Conservation (phyloP, 108 stramenopile species). For the Nitzschia putrida region DNA sequence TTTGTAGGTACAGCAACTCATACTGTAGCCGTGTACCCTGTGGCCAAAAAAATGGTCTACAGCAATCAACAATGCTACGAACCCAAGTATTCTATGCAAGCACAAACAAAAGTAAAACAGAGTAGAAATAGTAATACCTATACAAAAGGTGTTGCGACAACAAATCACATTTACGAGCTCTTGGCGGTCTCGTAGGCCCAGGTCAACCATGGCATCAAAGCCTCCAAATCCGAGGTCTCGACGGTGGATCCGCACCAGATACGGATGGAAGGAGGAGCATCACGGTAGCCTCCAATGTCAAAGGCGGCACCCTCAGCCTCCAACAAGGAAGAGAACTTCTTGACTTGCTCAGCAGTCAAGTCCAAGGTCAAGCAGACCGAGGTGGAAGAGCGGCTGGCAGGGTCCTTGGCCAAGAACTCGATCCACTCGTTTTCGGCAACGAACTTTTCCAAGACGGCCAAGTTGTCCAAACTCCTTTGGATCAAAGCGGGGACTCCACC, state of each 20-base stretch:
- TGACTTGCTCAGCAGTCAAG: slow-evolving; percentile 91
- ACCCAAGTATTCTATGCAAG: too few relatives aligned
- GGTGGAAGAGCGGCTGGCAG: slow-evolving; percentile 92
- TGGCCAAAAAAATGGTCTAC: too few relatives aligned
- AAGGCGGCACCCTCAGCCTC: slow-evolving; percentile 93
- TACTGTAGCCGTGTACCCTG: too few relatives aligned
- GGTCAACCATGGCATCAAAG: slow-evolving; percentile 97
- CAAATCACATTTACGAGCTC: slow-evolving; percentile 14
- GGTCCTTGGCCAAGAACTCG: slow-evolving; percentile 95
- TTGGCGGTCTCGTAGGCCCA: slow-evolving; percentile 94
- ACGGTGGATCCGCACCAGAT: slow-evolving; percentile 99
- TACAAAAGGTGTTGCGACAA: too few relatives aligned
- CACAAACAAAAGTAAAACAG: too few relatives aligned
- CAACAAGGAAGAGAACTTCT: slow-evolving; percentile 90
- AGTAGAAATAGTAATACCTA: too few relatives aligned
- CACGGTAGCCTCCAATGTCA: slow-evolving; percentile 99
- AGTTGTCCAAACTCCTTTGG: slow-evolving; percentile 87
- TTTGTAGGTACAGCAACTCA: too few relatives aligned
- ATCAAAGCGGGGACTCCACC: slow-evolving; percentile 95
- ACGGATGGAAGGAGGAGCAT: slow-evolving; percentile 97
- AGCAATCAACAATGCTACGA: too few relatives aligned
- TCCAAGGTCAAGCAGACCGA: slow-evolving; percentile 97
- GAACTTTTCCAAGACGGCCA: slow-evolving; percentile 90
- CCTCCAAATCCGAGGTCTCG: slow-evolving; percentile 95
- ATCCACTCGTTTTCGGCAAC: slow-evolving; percentile 95